Evolutionary conservation across 805 yeast genomes (phyloP).

Genomic region (Barnettozyma botsteinii): DNA sequence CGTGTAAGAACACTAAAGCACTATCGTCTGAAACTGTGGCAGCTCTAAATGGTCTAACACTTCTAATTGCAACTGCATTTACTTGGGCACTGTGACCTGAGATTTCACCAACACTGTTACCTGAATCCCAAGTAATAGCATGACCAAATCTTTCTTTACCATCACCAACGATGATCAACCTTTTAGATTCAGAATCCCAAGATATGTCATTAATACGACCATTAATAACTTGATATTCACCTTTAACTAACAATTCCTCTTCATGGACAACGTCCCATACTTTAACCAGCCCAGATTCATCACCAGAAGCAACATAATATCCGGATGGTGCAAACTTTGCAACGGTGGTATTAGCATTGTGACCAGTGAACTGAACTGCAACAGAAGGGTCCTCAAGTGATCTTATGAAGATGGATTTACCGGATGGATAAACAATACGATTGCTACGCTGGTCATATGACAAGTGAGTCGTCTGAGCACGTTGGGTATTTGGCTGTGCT

Average conservation of each 20-base stretch:
- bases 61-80: conserved; percentile 79
- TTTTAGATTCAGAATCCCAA: conserved; percentile 86
- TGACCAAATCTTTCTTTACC: conserved; percentile 91
- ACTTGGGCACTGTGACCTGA: conserved; percentile 84
- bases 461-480: conserved; percentile 65
- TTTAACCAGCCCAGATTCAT: conserved; percentile 80
- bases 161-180: conserved; percentile 91
- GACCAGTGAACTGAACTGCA: conserved; percentile 63
- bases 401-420: conserved; percentile 72
- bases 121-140: conserved; percentile 89
- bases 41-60: conserved; percentile 82
- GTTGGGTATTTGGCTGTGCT: conserved; percentile 73
- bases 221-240: conserved; percentile 72
- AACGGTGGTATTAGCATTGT: conserved; percentile 66
- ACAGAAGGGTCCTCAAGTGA: conserved; percentile 25
- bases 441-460: conserved; percentile 68
- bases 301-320: conserved; percentile 86
- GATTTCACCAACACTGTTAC: conserved; percentile 95
- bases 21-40: conserved; percentile 90
- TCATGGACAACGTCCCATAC: conserved; percentile 74
- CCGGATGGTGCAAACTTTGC: conserved; percentile 90
- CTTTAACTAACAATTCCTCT: conserved; percentile 52
- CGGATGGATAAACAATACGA: conserved; percentile 70
- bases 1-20: conserved; percentile 75
- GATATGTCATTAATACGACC: conserved; percentile 79